Percentiles rank a stretch among this genome's conserved stretches.
Conservation (phyloP, 139 green algal species). For the Chlorella sorokiniana region DNA sequence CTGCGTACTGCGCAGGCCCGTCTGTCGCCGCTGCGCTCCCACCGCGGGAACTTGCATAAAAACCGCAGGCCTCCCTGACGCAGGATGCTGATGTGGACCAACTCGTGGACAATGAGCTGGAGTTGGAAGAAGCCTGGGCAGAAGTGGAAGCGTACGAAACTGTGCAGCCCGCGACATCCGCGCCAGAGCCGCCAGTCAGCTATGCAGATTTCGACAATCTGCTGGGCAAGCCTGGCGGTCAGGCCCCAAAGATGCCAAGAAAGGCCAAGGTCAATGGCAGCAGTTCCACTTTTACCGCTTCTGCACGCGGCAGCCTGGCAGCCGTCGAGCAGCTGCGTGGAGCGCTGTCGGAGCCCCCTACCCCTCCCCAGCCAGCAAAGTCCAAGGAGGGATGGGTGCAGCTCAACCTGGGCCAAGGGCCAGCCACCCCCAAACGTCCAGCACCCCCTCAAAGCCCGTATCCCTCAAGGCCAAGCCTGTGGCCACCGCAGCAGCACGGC, state of each 20-base stretch:
- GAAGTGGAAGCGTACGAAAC: neutral
- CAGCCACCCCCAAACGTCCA: neutral
- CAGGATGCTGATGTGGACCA: neutral
- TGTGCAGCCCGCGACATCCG: neutral
- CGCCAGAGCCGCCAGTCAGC: neutral
- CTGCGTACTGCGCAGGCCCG: no score
- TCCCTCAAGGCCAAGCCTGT: neutral
- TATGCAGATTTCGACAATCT: neutral
- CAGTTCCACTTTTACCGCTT: neutral
- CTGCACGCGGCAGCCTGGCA: neutral
- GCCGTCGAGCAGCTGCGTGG: neutral
- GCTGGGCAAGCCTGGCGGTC: neutral
- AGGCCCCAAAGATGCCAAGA: neutral
- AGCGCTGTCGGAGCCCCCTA: neutral
- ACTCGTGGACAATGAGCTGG: neutral
- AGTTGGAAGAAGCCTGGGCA: neutral
- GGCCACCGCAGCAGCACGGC: neutral
- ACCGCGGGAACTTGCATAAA: no score
- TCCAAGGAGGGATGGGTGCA: neutral
- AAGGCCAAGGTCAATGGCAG: neutral
- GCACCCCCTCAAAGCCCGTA: neutral
- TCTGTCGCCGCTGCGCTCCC: no score
- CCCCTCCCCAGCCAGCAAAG: neutral
- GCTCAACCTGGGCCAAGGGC: neutral
- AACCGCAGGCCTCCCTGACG: neutral